Evolutionary conservation across 1,284 basidiomycete genomes (phyloP), one percentile per base, ranked within the genome.

Genomic region (Filobasidium uniguttulatum): DNA sequence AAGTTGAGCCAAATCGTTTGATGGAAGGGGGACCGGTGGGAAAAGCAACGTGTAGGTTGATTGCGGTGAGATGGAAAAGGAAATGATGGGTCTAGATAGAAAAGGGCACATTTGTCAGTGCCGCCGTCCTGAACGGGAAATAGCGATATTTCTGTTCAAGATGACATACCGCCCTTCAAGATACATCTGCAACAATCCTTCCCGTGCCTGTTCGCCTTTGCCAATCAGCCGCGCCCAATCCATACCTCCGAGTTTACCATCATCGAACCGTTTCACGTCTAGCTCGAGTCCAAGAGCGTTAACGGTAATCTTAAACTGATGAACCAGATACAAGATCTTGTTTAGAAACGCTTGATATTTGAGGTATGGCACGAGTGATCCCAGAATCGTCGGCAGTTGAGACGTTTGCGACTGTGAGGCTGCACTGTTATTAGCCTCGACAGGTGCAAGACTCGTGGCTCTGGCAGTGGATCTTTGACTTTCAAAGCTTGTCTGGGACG

Each of bases 1-100:
- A 7, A 55, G 49, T 25, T 55, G 53, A 14, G 53, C 40, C 30
- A 55, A 48, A 44, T 55, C 53, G 23, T 47, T 40, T 22, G 49
- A 49, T 19, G 35, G 22, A n/a, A 55, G 38, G 15, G 37, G 43
- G 8, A 41, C 33, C 17, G 46, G 46, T 5, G 49, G 44, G 26
- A 55, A 47, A 7, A 45, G 26, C 9, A 55, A 40, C 15, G 53
- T 49, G 35, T 52, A 35, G 19, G 44, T 34, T 9, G 44, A 46
- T 25, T 46, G 26, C 7, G 43, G 30, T 25, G 46, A 47, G 25
- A 55, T 29, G 25, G 48, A 23, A 20, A 55, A 41, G 12, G 53
- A 49, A n/a, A 41, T 41, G 38, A 55, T 49, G 33, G 43, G 38
- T 3, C 53, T 55, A 23, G 5, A 29, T 33, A 20, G 9, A 19